Base-by-base conservation (phyloP, 805 yeast species). In the Clavispora phyllophila region DNA sequence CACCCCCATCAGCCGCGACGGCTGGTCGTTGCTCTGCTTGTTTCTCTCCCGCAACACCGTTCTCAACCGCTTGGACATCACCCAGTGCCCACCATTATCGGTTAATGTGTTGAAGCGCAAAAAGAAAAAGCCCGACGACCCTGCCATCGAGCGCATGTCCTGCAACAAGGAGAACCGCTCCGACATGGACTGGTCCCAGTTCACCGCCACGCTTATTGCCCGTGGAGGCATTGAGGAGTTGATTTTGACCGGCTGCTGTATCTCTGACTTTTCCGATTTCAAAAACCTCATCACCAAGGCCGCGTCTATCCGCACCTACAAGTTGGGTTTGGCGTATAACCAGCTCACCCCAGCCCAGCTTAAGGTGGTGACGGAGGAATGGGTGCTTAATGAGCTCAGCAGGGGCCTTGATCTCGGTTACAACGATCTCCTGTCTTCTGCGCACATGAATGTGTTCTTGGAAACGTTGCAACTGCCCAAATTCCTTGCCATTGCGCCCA, bases 371-470 rank as follows among this genome's bases (percentile, higher is more conserved):
- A 51, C 87, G 19, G 71, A 78, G 6, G 62, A 76, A 37, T 87
- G 91, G 89, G 60, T 84, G 42, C 39, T 60, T 52, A 46, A 61
- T 62, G 60, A 55, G 65, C 52, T 65, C 22, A 73, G 81, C 5
- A 58, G 79, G 49, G 96, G 96, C 3, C 61, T 90, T 5, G 96
- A 89, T 66, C 54, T 90, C 17, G 95, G 95, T 3, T 90, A 83
- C 56, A 90, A 90, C 58, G 90, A 87, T 57, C 63, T 84, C 44
- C 70, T 72, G 59, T 54, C 63, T 5, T 31, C 54, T 1, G 55
- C 57, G 3, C 60, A 59, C 45, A 44, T 74, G 40, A 60, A 57
- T 24, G 69, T 72, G 9, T 56, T 76, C 19, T 55, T 68, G 33
- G 73, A 71, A 1, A 60, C 57, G 19, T 55, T 49, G 22, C 38